Evolutionary conservation across 2,329 filamentous ascomycete species (phyloP).

Genomic region (Herpomyces periplanetae): DNA sequence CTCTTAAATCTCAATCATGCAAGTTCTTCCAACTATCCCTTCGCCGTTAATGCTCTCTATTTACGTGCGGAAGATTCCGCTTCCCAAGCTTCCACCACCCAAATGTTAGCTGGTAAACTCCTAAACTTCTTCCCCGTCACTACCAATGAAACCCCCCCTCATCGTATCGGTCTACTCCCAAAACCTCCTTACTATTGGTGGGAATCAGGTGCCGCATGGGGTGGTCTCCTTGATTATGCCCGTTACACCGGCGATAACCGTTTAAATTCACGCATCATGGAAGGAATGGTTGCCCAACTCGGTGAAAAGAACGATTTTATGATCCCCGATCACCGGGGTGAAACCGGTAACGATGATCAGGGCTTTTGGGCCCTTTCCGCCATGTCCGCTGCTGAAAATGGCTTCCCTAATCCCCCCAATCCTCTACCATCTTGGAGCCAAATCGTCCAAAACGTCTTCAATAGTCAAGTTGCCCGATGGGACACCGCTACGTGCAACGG

Average conservation of each 20-base stretch:
- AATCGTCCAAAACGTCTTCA: slow-evolving; percentile 37
- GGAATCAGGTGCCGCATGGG: slow-evolving; percentile 9
- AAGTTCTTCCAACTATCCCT: no score
- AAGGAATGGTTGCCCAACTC: slow-evolving; percentile 12
- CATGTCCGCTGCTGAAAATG: slow-evolving; percentile 35
- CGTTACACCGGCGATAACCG: slow-evolving; percentile 15
- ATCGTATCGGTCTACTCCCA: slow-evolving; percentile 12
- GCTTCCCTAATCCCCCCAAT: slow-evolving; percentile 23
- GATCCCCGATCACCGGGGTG: slow-evolving; percentile 9
- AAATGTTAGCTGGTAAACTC: no score
- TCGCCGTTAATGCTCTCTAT: no score
- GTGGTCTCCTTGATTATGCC: slow-evolving; percentile 19
- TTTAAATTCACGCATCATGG: slow-evolving; percentile 9
- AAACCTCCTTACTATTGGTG: slow-evolving; percentile 11
- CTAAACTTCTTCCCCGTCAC: slow-evolving; percentile 21
- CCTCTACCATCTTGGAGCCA: slow-evolving; percentile 33
- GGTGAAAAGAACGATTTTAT: slow-evolving; percentile 10
- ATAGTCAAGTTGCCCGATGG: slow-evolving; percentile 32
- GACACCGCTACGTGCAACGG: slow-evolving; percentile 24
- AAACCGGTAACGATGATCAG: slow-evolving; percentile 16
- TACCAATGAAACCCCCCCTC: slow-evolving; percentile 14
- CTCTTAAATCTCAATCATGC: no score
- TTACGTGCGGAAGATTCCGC: no score
- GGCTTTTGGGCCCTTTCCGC: slow-evolving; percentile 56
- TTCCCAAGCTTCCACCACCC: no score